phyloP scores from a whole-genome alignment of 352 stramenopile genomes.

The Globisporangium splendens region DNA sequence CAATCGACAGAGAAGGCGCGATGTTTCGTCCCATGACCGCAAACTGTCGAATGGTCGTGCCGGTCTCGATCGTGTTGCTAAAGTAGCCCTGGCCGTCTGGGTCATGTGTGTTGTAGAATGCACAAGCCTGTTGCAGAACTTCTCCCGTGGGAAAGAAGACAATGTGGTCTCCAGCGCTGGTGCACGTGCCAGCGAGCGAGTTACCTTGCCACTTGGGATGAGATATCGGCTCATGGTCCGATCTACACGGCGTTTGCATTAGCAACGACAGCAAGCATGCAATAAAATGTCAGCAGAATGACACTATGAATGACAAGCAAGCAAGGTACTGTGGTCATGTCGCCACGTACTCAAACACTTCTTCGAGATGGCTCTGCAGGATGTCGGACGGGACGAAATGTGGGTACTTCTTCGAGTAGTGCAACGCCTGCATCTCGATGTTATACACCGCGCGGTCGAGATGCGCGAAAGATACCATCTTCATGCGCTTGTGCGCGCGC shows the following conservation, averaged over 20 bases:
- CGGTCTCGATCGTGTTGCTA: conserved; percentile 53
- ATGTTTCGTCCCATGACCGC: conserved; percentile 44
- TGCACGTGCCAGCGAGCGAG: conserved; percentile 39
- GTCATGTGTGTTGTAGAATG: conserved; percentile 29
- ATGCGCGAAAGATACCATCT: conserved; percentile 14
- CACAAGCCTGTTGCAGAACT: conserved; percentile 61
- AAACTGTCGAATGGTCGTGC: conserved; percentile 56
- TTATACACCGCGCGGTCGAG: background rate
- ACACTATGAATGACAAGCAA: background rate
- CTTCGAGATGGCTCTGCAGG: conserved; percentile 25
- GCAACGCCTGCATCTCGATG: conserved; percentile 13
- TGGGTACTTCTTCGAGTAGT: conserved; percentile 34
- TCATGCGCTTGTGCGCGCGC: conserved; percentile 38
- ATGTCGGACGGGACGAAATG: conserved; percentile 52
- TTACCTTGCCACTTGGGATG: conserved; percentile 68
- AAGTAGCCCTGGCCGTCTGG: conserved; percentile 9
- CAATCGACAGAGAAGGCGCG: conserved; percentile 28
- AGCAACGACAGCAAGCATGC: background rate
- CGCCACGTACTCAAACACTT: conserved; percentile 30
- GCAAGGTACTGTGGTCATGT: background rate
- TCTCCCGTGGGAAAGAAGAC: conserved; percentile 68
- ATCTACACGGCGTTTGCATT: conserved; percentile 9
- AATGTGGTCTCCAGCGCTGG: conserved; percentile 31
- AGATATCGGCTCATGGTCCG: conserved; percentile 17
- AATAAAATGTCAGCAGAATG: background rate